Conservation (phyloP, 2,329 filamentous ascomycete genomes). For the Colletotrichum euphorbiae region DNA sequence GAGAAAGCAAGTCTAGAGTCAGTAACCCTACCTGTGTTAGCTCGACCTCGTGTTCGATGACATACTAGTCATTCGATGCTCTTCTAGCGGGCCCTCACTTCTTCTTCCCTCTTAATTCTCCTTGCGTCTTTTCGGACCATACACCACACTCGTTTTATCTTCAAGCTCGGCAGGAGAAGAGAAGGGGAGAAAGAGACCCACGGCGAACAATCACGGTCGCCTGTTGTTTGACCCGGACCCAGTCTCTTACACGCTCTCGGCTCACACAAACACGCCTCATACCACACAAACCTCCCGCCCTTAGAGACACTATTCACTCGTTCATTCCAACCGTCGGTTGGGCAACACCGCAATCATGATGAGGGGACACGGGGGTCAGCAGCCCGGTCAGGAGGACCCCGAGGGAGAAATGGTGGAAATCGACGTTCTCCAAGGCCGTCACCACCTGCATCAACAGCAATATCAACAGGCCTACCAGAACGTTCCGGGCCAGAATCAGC, state of each 20-base stretch:
- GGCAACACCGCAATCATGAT: constrained; percentile 40
- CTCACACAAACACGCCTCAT: not conserved
- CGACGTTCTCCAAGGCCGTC: constrained; percentile 45
- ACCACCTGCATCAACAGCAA: constrained; percentile 37
- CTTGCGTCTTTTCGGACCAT: constrained; percentile 9
- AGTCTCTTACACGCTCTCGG: constrained; percentile 18
- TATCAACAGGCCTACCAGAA: constrained; percentile 36
- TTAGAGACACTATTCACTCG: constrained; percentile 33
- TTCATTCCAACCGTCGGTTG: constrained; percentile 38
- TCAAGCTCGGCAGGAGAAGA: constrained; percentile 16
- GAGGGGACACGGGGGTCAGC: constrained; percentile 41
- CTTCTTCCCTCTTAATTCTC: constrained; percentile 20
- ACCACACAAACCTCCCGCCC: constrained; percentile 18
- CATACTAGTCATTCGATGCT: constrained; percentile 32
- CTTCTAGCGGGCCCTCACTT: constrained; percentile 27
- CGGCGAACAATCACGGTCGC: constrained; percentile 23
- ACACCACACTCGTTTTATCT: constrained; percentile 31
- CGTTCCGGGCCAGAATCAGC: constrained; percentile 41
- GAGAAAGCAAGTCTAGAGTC: constrained; percentile 16
- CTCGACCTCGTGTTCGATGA: constrained; percentile 34
- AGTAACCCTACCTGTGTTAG: constrained; percentile 24
- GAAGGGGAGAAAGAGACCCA: constrained; percentile 24
- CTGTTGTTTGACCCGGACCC: constrained; percentile 22
- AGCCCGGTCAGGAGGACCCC: constrained; percentile 44
- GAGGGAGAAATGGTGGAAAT: constrained; percentile 53